A percentile compares a stretch with the other conserved stretches of the same genome.
phyloP scores from a whole-genome alignment of 2,329 filamentous ascomycete species.

The Sarocladiaceae sp. region DNA sequence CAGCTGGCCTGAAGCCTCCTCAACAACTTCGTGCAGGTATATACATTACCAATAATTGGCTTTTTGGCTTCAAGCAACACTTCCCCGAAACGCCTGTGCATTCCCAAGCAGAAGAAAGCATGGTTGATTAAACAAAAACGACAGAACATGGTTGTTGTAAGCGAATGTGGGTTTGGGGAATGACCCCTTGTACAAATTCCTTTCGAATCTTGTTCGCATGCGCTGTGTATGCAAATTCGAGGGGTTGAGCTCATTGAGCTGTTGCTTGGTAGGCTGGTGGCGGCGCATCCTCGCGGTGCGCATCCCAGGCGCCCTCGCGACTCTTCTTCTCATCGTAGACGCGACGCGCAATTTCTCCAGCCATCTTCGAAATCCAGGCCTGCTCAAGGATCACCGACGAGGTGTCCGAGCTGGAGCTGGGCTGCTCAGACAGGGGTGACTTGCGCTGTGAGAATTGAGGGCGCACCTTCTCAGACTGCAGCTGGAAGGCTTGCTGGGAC shows the following conservation, averaged over 20 bases:
- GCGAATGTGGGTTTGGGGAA: slow-evolving; percentile 2
- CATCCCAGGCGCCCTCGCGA: slow-evolving; percentile 40
- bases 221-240: no score
- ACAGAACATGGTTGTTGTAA: neutral
- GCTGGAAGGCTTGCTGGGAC: neutral
- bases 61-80: neutral
- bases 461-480: slow-evolving; percentile 17
- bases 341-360: slow-evolving; percentile 79
- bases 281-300: slow-evolving; percentile 44
- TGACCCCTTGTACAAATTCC: neutral
- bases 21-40: no score
- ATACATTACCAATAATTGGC: slow-evolving; percentile 11
- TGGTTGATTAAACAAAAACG: slow-evolving; percentile 6
- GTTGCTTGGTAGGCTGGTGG: slow-evolving; percentile 57
- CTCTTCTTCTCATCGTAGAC: slow-evolving; percentile 79
- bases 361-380: slow-evolving; percentile 90
- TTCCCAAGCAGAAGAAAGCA: slow-evolving; percentile 10
- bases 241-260: slow-evolving; percentile 25
- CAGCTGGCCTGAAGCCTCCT: no score
- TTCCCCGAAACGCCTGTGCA: slow-evolving; percentile 11
- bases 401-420: slow-evolving; percentile 34
- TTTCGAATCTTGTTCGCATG: neutral
- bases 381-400: slow-evolving; percentile 64
- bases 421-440: slow-evolving; percentile 24
- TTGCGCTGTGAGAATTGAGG: slow-evolving; percentile 20